Evolutionary conservation across 352 stramenopile species (phyloP).

Genomic region (Plasmopara muralis): DNA sequence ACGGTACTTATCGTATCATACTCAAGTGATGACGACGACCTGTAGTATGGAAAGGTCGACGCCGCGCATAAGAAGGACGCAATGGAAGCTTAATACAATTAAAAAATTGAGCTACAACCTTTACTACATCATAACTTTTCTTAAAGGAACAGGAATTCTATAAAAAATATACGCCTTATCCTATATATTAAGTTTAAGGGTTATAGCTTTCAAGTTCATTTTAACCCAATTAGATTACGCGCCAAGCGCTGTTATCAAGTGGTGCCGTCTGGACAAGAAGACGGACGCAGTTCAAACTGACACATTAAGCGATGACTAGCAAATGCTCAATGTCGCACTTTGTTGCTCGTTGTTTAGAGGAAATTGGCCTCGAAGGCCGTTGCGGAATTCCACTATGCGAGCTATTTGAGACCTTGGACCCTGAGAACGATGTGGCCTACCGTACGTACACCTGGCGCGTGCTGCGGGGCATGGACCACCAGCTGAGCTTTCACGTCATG

Average conservation of each 20-base stretch:
- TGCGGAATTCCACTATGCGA: constrained; percentile 56
- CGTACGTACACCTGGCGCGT: constrained; percentile 57
- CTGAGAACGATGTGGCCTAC: constrained; percentile 42
- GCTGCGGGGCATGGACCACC: constrained; percentile 43
- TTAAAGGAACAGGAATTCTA: no score
- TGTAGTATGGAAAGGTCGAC: no score
- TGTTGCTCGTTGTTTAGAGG: constrained; percentile 69
- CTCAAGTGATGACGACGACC: no score
- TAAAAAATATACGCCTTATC: no score
- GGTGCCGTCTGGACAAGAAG: constrained; percentile 1
- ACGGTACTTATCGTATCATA: no score
- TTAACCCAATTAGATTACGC: constrained; percentile 1
- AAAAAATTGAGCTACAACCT: no score
- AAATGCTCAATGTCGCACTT: constrained; percentile 51
- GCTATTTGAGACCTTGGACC: constrained; percentile 56
- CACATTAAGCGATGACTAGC: constrained; percentile 7
- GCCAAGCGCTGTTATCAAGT: constrained; percentile 1
- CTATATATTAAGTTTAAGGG: no score
- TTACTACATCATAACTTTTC: no score
- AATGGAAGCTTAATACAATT: no score
- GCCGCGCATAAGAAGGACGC: no score
- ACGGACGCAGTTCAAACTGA: constrained; percentile 2
- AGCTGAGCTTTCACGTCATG: constrained; percentile 67
- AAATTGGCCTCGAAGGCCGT: constrained; percentile 70
- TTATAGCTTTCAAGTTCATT: not conserved